Evolutionary conservation across 768 basidiomycete species (phyloP).

Genomic region (Lactarius quietus): DNA sequence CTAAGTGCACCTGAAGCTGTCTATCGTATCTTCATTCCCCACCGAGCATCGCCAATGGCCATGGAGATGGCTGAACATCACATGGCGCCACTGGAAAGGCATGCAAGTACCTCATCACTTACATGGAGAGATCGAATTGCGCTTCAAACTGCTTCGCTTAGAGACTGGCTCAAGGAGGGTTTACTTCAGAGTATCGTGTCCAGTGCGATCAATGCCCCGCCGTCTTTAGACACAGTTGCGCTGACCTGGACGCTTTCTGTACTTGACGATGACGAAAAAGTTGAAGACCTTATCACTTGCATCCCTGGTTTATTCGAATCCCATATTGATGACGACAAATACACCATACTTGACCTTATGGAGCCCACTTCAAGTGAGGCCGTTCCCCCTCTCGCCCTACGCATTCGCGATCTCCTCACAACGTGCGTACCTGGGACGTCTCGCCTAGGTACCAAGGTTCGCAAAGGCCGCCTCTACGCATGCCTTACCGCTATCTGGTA

Average conservation of each 20-base stretch:
- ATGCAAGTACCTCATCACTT: too few relatives aligned
- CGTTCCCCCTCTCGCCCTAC: not conserved
- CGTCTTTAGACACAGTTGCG: not conserved
- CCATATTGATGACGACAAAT: not conserved
- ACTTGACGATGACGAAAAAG: not conserved
- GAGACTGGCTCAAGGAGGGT: too few relatives aligned
- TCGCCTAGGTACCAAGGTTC: not conserved
- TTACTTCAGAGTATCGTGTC: not conserved
- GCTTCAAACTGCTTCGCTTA: too few relatives aligned
- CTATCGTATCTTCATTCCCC: too few relatives aligned
- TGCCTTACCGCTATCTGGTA: slow-evolving; percentile 3
- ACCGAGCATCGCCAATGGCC: too few relatives aligned
- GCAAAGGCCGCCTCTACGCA: not conserved
- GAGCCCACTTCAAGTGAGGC: not conserved
- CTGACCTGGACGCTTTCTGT: not conserved
- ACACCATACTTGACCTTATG: slow-evolving; percentile 2
- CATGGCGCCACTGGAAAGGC: too few relatives aligned
- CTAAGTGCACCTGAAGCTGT: too few relatives aligned
- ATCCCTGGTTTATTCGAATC: not conserved
- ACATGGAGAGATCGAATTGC: too few relatives aligned
- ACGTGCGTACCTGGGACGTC: not conserved
- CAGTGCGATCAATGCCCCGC: not conserved
- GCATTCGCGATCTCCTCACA: not conserved
- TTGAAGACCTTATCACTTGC: not conserved
- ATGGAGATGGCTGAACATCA: too few relatives aligned